These are phyloP conservation scores for Blastobotrys petasosporus DNA, from an alignment of 1,139 yeast genomes.

Conservation along the genomic window DNA sequence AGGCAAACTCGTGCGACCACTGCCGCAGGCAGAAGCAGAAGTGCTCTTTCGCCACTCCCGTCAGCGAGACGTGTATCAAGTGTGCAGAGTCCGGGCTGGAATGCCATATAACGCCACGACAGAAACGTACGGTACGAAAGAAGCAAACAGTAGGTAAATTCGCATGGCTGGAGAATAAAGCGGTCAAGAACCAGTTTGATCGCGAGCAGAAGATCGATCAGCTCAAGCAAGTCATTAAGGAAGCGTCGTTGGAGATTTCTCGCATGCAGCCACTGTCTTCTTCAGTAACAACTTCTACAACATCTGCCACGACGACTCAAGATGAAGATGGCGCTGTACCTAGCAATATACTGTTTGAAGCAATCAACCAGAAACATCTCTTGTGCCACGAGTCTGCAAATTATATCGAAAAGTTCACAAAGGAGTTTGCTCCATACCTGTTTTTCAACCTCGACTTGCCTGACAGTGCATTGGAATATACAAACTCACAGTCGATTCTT, in stretches of 20 bases:
- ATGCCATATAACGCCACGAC: slow-evolving; percentile 34
- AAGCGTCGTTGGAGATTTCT: slow-evolving; percentile 20
- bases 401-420: neutral
- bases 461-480: slow-evolving; percentile 31
- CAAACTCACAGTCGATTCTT: slow-evolving; percentile 41
- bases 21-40: slow-evolving; percentile 52
- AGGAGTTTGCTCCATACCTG: neutral
- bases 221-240: slow-evolving; percentile 10
- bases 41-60: slow-evolving; percentile 48
- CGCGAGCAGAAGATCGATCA: slow-evolving; percentile 9
- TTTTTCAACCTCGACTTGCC: slow-evolving; percentile 44
- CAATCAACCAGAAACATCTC: too few species aligned
- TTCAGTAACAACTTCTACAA: neutral
- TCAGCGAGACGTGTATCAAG: slow-evolving; percentile 42
- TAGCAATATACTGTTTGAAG: slow-evolving; percentile 36
- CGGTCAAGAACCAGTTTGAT: slow-evolving; percentile 9
- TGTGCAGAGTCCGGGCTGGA: slow-evolving; percentile 42
- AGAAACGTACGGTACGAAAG: slow-evolving; percentile 3
- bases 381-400: neutral
- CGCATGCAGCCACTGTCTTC: slow-evolving; percentile 20
- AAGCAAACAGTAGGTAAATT: slow-evolving; percentile 1
- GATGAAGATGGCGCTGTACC: slow-evolving; percentile 13
- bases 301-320: neutral
- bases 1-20: slow-evolving; percentile 50
- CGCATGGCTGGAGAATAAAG: slow-evolving; percentile 8